Conservation (phyloP, 164 flowering plant genomes). For the Litsea cubeba region DNA sequence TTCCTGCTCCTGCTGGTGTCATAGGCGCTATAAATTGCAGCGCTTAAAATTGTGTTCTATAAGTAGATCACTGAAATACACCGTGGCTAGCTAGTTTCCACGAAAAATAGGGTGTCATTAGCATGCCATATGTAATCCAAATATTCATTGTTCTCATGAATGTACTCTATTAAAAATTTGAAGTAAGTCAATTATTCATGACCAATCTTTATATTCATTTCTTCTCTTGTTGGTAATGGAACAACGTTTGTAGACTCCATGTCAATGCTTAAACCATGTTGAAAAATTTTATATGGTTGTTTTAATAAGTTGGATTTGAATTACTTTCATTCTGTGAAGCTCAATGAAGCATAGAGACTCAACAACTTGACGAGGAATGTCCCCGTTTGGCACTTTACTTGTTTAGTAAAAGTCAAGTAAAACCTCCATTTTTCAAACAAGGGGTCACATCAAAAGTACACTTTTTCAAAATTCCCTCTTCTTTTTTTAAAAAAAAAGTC, state of each 20-base stretch:
- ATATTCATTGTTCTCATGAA: slow-evolving; percentile 19
- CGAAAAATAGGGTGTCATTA: slow-evolving; percentile 25
- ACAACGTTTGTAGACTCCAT: background rate
- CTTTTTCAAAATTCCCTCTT: too few relatives aligned
- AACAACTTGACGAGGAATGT: too few relatives aligned
- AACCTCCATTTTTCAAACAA: too few relatives aligned
- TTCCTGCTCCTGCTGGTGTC: slow-evolving; percentile 18
- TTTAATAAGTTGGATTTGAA: too few relatives aligned
- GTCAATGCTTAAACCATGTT: background rate
- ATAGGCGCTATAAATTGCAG: slow-evolving; percentile 2
- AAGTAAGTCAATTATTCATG: slow-evolving; percentile 4
- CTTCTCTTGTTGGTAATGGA: background rate
- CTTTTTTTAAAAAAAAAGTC: too few relatives aligned
- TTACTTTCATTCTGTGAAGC: too few relatives aligned
- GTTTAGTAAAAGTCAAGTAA: too few relatives aligned
- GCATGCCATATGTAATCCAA: slow-evolving; percentile 11
- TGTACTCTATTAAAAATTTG: slow-evolving; percentile 15
- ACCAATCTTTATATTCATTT: background rate
- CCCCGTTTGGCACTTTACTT: too few relatives aligned
- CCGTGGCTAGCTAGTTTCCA: slow-evolving; percentile 11
- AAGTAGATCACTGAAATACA: slow-evolving; percentile 16
- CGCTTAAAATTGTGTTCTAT: slow-evolving; percentile 39
- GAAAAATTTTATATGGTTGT: background rate
- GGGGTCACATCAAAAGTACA: too few relatives aligned
- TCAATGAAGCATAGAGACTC: too few relatives aligned